Conservation (phyloP, 2,329 filamentous ascomycete genomes). For the Pseudogymnoascus sp. region DNA sequence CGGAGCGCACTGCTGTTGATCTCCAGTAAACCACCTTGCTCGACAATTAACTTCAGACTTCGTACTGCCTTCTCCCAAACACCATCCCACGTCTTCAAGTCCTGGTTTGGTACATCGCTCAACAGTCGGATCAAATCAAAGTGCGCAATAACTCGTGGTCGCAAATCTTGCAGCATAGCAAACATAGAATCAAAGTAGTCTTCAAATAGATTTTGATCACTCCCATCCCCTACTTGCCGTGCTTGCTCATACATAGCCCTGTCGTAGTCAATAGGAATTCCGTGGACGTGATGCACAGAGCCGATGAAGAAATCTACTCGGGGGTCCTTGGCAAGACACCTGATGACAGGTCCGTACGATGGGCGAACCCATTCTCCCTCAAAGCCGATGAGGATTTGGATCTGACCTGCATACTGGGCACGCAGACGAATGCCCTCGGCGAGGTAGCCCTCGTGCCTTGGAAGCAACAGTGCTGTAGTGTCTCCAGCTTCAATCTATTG, state of each 20-base stretch:
- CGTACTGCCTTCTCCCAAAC: slow-evolving; percentile 70
- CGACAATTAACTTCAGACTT: slow-evolving; percentile 63
- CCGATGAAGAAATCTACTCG: slow-evolving; percentile 85
- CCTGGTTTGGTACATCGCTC: slow-evolving; percentile 50
- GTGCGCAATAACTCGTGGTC: slow-evolving; percentile 78
- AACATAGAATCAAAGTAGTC: slow-evolving; percentile 85
- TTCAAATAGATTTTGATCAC: slow-evolving; percentile 66
- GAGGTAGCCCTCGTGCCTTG: slow-evolving; percentile 64
- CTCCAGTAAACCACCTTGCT: slow-evolving; percentile 78
- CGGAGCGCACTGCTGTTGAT: slow-evolving; percentile 80
- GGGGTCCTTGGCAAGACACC: slow-evolving; percentile 48
- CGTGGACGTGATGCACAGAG: slow-evolving; percentile 82
- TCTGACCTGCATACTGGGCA: slow-evolving; percentile 57
- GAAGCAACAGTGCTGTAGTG: slow-evolving; percentile 39
- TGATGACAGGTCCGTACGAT: slow-evolving; percentile 49
- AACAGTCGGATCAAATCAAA: slow-evolving; percentile 86
- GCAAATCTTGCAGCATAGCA: slow-evolving; percentile 65
- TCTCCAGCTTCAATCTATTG: slow-evolving; percentile 38
- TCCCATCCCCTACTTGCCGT: slow-evolving; percentile 37
- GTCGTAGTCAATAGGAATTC: slow-evolving; percentile 85
- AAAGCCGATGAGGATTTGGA: slow-evolving; percentile 80
- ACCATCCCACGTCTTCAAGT: slow-evolving; percentile 46
- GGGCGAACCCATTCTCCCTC: slow-evolving; percentile 88
- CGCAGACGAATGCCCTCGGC: slow-evolving; percentile 67
- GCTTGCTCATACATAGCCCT: slow-evolving; percentile 48